A percentile compares a stretch with the other conserved stretches of the same genome.
Conservation (phyloP, 2,329 filamentous ascomycete species). For the Amauroascus niger region DNA sequence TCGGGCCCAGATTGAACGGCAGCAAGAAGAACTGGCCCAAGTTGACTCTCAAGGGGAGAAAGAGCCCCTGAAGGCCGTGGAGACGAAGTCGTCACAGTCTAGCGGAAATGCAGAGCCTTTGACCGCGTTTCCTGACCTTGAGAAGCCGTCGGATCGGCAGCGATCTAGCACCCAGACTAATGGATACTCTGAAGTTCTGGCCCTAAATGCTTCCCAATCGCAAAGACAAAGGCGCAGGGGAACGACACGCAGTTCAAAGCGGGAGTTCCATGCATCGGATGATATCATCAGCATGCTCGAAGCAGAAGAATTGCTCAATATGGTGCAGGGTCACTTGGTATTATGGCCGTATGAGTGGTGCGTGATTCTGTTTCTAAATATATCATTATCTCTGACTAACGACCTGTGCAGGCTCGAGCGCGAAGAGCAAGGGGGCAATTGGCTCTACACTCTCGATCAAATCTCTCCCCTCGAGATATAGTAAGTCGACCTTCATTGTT, state of each 20-base stretch:
- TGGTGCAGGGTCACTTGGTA: slow-evolving; percentile 82
- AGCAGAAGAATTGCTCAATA: slow-evolving; percentile 67
- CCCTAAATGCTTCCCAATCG: slow-evolving; percentile 28
- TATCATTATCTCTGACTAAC: background rate
- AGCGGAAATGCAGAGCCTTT: slow-evolving; percentile 20
- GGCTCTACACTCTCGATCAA: slow-evolving; percentile 93
- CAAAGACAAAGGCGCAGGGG: slow-evolving; percentile 35
- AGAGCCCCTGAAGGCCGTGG: slow-evolving; percentile 25
- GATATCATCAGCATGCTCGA: slow-evolving; percentile 66
- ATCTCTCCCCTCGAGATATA: slow-evolving; percentile 96
- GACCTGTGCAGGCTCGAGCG: slow-evolving; percentile 54
- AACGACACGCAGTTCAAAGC: slow-evolving; percentile 39
- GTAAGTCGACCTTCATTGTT: slow-evolving; percentile 24
- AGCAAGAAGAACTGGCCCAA: slow-evolving; percentile 25
- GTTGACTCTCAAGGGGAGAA: slow-evolving; percentile 38
- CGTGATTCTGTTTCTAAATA: slow-evolving; percentile 19
- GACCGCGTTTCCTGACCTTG: slow-evolving; percentile 18
- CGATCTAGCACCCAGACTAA: slow-evolving; percentile 26
- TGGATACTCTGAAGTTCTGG: slow-evolving; percentile 35
- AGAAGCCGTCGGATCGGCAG: slow-evolving; percentile 26
- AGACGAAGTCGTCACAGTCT: slow-evolving; percentile 22
- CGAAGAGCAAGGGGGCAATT: slow-evolving; percentile 88
- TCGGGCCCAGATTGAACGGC: slow-evolving; percentile 27
- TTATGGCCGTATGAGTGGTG: slow-evolving; percentile 90
- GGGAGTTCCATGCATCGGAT: slow-evolving; percentile 49